Evolutionary conservation across 2,329 filamentous ascomycete species (phyloP), one percentile per base, ranked within the genome.

Genomic region (Didymella arachidicola): DNA sequence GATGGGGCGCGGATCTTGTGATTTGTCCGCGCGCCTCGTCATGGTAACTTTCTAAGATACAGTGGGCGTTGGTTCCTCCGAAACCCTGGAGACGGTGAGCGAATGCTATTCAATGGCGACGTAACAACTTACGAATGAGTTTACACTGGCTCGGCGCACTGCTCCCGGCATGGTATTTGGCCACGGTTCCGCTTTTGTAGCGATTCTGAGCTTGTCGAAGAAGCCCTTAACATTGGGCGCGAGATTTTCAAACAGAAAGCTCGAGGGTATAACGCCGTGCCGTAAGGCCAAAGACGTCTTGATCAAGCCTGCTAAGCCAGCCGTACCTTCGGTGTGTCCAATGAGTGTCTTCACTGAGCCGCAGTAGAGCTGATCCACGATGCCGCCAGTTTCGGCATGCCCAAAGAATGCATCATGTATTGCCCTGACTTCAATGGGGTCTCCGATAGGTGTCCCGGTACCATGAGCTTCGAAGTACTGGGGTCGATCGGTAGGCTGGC

Each of bases 381-480:
- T 11, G 10, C 19, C 3, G 2, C 16, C 2, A 11, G 16, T 7
- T 19, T n/a, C 32, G 7, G 3, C 10, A 7, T 16, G 29, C 4
- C 1, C 27, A 44, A 62, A 66, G 36, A 73, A 72, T 0, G 61
- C 59, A 1, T 29, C 22, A 3, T 43, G 12, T 30, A 74, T 68
- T 1, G 70, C 70, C 32, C 57, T 51, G 0, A 69, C 66, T 44
- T 74, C 70, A 3, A 61, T 42, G 4, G 70, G 71, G 55, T 75
- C 73, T 16, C 77, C 77, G 16, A 70, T 68, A 0, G 63, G 61
- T 1, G 78, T 80, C 1, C 78, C 78, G 0, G 78, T 80, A 4
- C 57, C 57, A 57, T 81, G 79, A 0, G 73, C 73, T 45, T 81
- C 75, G 10, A 80, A 72, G 43, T 71, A 79, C 10, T 72, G 64